These are phyloP conservation scores for Fragilaria crotonensis DNA, from an alignment of 108 stramenopile species.

Conservation along the genomic window DNA sequence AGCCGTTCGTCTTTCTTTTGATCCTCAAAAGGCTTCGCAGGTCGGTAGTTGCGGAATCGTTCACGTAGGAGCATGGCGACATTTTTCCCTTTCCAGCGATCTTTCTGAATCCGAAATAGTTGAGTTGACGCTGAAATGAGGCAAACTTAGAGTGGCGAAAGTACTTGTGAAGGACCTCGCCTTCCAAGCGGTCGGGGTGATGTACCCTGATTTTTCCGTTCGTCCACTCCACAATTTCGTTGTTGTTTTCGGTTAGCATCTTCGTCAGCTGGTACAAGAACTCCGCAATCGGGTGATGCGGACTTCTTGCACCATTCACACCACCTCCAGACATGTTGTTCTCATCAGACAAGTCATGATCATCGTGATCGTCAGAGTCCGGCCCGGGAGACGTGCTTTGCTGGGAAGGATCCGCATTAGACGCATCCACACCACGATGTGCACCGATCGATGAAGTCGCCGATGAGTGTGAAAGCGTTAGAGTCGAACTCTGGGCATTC, in stretches of 20 bases:
- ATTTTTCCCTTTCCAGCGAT: constrained; percentile 92
- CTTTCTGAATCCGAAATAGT: constrained; percentile 90
- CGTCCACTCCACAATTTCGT: constrained; percentile 77
- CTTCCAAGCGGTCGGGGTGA: constrained; percentile 69
- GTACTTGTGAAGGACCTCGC: constrained; percentile 75
- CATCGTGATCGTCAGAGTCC: too few relatives aligned
- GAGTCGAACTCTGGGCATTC: too few relatives aligned
- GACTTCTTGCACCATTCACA: neutral
- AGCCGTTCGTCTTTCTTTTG: constrained; percentile 46
- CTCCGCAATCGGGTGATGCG: constrained; percentile 42
- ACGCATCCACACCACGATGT: too few relatives aligned
- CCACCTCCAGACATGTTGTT: too few relatives aligned
- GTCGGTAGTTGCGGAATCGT: constrained; percentile 77
- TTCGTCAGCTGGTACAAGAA: constrained; percentile 87
- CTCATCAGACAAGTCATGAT: too few relatives aligned
- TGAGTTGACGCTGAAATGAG: constrained; percentile 83
- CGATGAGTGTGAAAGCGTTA: too few relatives aligned
- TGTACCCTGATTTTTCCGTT: constrained; percentile 72
- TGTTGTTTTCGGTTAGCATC: constrained; percentile 86
- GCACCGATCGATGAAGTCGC: too few relatives aligned
- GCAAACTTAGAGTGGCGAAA: constrained; percentile 90
- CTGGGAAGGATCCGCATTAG: too few relatives aligned
- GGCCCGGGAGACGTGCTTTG: too few relatives aligned
- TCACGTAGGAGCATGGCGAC: constrained; percentile 89
- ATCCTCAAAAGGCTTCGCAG: constrained; percentile 77